Conservation (phyloP, 1,139 yeast genomes). For the Groenewaldozyma sp. region DNA sequence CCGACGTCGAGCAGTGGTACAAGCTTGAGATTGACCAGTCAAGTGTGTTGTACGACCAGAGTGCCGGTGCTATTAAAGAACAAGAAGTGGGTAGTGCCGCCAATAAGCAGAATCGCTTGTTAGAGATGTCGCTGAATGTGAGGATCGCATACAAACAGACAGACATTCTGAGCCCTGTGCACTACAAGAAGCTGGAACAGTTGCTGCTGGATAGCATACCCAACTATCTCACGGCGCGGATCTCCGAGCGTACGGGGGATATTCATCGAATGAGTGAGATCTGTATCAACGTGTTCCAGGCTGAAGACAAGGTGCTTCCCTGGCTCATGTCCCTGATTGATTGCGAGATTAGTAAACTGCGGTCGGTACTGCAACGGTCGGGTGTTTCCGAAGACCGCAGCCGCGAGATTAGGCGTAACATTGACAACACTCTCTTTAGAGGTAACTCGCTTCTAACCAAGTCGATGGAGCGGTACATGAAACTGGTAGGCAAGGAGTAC, state of each 20-base stretch:
- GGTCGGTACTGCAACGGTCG: conserved; percentile 10
- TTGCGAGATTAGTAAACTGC: conserved; percentile 35
- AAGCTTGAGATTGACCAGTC: conserved; percentile 3
- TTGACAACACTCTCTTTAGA: conserved; percentile 66
- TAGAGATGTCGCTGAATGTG: conserved; percentile 35
- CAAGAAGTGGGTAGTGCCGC: neutral
- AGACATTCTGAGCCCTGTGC: conserved; percentile 49
- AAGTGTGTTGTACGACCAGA: neutral
- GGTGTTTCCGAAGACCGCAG: conserved; percentile 1
- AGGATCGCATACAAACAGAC: conserved; percentile 47
- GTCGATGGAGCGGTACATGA: conserved; percentile 67
- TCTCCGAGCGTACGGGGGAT: conserved; percentile 40
- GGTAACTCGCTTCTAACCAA: conserved; percentile 79
- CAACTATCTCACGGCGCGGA: conserved; percentile 16
- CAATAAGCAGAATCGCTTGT: conserved; percentile 1
- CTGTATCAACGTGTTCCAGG: conserved; percentile 21
- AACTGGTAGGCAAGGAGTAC: conserved; percentile 71
- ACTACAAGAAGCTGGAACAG: conserved; percentile 49
- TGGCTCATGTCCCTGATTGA: conserved; percentile 67
- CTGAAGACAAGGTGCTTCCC: conserved; percentile 42
- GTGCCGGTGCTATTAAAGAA: neutral
- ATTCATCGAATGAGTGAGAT: conserved; percentile 32
- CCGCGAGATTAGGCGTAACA: conserved; percentile 11
- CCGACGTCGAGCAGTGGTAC: conserved; percentile 16
- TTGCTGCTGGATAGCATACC: conserved; percentile 14